A percentile compares a stretch with the other conserved stretches of the same genome.
Evolutionary conservation across 2,329 filamentous ascomycete species (phyloP).

Genomic region (Microcera coccophila): DNA sequence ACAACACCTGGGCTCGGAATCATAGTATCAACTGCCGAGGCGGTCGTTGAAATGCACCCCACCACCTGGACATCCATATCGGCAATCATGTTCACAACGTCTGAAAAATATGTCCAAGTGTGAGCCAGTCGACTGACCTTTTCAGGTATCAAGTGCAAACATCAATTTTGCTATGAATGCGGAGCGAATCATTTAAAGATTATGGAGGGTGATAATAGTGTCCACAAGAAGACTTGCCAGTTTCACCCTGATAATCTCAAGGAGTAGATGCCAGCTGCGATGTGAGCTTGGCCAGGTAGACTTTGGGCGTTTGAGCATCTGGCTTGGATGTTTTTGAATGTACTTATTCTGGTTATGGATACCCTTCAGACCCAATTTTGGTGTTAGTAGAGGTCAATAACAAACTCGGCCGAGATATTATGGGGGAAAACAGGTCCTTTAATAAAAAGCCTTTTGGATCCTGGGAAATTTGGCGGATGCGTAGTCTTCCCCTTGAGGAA

Average conservation of each 20-base stretch:
- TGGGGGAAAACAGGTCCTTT: no score
- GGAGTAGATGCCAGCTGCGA: not conserved
- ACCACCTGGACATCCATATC: not conserved
- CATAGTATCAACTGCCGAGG: conserved; percentile 24
- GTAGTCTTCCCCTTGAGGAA: no score
- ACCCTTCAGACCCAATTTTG: conserved; percentile 8
- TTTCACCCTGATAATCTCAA: conserved; percentile 27
- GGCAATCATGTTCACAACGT: not conserved
- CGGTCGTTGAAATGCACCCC: not conserved
- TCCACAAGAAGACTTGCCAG: conserved; percentile 29
- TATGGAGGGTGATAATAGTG: conserved; percentile 31
- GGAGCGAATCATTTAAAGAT: conserved; percentile 33
- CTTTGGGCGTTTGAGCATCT: conserved; percentile 1
- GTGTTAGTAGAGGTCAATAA: not conserved
- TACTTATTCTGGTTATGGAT: conserved; percentile 2
- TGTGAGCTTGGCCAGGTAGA: not conserved
- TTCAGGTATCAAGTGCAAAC: conserved; percentile 27
- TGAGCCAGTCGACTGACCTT: conserved; percentile 7
- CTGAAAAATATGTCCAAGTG: not conserved
- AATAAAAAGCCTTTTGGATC: no score
- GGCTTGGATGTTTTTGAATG: not conserved
- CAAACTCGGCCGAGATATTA: not conserved
- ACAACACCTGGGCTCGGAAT: conserved; percentile 14
- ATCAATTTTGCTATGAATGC: conserved; percentile 36
- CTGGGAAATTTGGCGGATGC: no score